phyloP scores from a whole-genome alignment of 331 rosid genomes.

The Stylosanthes scabra region DNA sequence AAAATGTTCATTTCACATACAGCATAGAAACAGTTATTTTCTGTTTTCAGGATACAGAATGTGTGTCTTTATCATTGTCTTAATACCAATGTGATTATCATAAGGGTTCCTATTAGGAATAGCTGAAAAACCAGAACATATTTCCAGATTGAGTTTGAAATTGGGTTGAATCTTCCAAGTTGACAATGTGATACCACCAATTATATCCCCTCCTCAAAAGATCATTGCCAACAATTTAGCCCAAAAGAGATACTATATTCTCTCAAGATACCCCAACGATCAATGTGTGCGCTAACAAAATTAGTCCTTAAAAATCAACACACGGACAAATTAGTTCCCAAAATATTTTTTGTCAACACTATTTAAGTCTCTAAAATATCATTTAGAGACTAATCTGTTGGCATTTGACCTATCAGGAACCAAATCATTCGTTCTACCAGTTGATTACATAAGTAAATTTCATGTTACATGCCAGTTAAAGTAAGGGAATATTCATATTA shows the following conservation, averaged over 20 bases:
- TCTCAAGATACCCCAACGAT: too few relatives aligned
- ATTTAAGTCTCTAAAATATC: too few relatives aligned
- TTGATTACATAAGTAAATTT: neutral
- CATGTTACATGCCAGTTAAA: neutral
- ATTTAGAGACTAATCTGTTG: too few relatives aligned
- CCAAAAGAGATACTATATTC: too few relatives aligned
- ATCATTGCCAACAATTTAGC: too few relatives aligned
- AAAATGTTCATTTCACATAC: neutral
- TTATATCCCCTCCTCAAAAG: too few relatives aligned
- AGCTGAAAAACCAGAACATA: slow-evolving; percentile 12
- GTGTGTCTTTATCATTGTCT: neutral
- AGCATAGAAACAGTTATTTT: neutral
- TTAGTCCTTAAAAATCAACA: too few relatives aligned
- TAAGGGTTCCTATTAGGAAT: neutral
- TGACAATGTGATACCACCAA: neutral
- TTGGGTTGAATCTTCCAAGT: slow-evolving; percentile 12
- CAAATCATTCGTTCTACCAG: too few relatives aligned
- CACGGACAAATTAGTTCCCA: too few relatives aligned
- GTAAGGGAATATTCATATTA: slow-evolving; percentile 13
- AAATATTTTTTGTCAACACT: too few relatives aligned
- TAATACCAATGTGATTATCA: neutral
- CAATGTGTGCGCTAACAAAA: too few relatives aligned
- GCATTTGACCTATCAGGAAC: too few relatives aligned
- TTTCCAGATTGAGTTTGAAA: slow-evolving; percentile 21
- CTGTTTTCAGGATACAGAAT: neutral